phyloP scores from a whole-genome alignment of 225 moss, liverwort and hornwort species.

The Polytrichum formosum region DNA sequence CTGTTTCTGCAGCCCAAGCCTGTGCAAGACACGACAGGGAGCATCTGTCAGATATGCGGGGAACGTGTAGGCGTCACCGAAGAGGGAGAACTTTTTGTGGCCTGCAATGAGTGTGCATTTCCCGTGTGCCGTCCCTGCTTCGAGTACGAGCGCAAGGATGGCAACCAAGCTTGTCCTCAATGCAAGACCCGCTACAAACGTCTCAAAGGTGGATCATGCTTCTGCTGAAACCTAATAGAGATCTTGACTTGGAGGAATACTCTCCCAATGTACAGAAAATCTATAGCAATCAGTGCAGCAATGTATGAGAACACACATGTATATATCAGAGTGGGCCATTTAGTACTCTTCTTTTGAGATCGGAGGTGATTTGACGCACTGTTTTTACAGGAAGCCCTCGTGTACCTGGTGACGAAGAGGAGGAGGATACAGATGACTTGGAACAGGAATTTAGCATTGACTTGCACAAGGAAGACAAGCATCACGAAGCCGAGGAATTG shows the following conservation, averaged over 20 bases:
- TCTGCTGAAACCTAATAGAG: not conserved
- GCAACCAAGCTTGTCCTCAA: conserved; percentile 85
- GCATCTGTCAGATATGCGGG: conserved; percentile 87
- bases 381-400: conserved; percentile 65
- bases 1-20: conserved; percentile 60
- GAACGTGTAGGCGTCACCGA: conserved; percentile 80
- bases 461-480: conserved; percentile 71
- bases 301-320: too few relatives aligned
- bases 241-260: not conserved
- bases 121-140: conserved; percentile 92
- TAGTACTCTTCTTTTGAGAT: too few relatives aligned
- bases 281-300: too few relatives aligned
- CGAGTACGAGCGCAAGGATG: conserved; percentile 98
- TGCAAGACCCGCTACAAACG: conserved; percentile 92
- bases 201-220: conserved; percentile 50
- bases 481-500: conserved; percentile 51
- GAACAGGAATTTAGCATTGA: conserved; percentile 79
- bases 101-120: conserved; percentile 96
- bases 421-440: conserved; percentile 75
- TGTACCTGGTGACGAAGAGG: conserved; percentile 87
- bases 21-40: conserved; percentile 58
- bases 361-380: not conserved
- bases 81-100: conserved; percentile 80
- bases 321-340: too few relatives aligned
- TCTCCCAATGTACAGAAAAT: not conserved